Conservation (phyloP, 75 land plant genomes). For the Pinus taeda region DNA sequence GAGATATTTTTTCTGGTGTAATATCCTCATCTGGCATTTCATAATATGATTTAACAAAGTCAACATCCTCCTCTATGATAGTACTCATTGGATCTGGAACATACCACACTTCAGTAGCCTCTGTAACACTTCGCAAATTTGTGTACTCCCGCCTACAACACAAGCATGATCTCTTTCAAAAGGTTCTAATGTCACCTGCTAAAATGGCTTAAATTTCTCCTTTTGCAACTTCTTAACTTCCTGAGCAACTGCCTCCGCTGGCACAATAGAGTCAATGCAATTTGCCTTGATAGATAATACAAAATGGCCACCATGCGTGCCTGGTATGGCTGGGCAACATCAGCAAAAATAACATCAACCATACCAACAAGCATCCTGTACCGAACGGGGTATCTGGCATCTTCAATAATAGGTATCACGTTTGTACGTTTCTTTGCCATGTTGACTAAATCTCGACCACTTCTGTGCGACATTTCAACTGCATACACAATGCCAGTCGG, state of each 20-base stretch:
- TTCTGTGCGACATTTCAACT: slow-evolving; percentile 93
- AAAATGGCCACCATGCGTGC: slow-evolving; percentile 73
- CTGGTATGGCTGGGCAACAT: slow-evolving; percentile 98
- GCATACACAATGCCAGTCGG: slow-evolving; percentile 93
- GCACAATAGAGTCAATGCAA: slow-evolving; percentile 87
- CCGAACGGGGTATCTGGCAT: slow-evolving; percentile 84
- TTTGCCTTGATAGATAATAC: slow-evolving; percentile 90
- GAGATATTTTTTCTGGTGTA: too few species aligned
- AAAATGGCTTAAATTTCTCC: too few species aligned
- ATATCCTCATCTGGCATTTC: too few species aligned
- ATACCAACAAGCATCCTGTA: slow-evolving; percentile 95
- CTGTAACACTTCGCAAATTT: too few species aligned
- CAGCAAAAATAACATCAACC: slow-evolving; percentile 98
- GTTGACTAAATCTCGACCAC: slow-evolving; percentile 94
- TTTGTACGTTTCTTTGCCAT: slow-evolving; percentile 99
- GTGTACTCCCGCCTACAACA: slow-evolving; percentile 96
- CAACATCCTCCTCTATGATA: too few species aligned
- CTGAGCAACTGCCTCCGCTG: slow-evolving; percentile 2
- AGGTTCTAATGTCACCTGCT: slow-evolving; percentile 44
- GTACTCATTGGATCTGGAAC: too few species aligned
- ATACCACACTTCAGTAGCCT: too few species aligned
- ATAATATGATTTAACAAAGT: too few species aligned
- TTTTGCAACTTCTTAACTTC: too few species aligned
- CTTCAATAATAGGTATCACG: slow-evolving; percentile 95
- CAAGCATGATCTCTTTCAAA: slow-evolving; percentile 94